Evolutionary conservation across 164 flowering plant genomes (phyloP), one percentile per base, ranked within the genome.

Genomic region (Berberis thunbergii): DNA sequence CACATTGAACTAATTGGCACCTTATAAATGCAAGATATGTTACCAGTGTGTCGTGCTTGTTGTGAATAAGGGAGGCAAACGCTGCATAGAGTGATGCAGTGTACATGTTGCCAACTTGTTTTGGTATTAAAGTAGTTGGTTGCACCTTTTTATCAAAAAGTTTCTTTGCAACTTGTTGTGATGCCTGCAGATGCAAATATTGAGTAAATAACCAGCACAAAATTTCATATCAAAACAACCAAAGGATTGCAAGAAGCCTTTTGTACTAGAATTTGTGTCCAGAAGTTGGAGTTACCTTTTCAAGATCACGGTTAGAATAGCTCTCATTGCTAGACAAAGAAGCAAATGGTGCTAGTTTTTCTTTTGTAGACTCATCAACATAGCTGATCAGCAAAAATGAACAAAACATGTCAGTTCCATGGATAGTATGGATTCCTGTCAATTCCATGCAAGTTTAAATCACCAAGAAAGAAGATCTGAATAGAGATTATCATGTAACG

Each of bases 101-200:
- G 83, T 95, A 89, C 96, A 88, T 91, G 85, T 95, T 95, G 50
- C 98, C 99, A 38, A 95, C 89, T 95, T 91, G 94, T 69, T 95
- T 95, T 26, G 97, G 99, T 45, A 95, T 44, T 75, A 91, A 76
- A 59, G 99, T 95, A 48, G 88, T 72, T 45, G 99, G 97, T 64
- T 84, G 88, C 57, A 95, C 92, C 80, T 89, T 95, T 0, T 64
- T 76, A 74, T 89, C 92, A 70, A 88, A 95, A 1, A 84, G 62
- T 39, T 76, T 73, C 75, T 89, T 95, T 12, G 97, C 87, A 56
- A 86, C 87, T 78, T 81, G 92, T 71, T 91, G 97, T 62, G 96
- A 69, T 67, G 76, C 84, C 97, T 95, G 81, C 55, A 61, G 11
- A 65, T 49, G 38, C 56, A 67, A 3, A 44, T 2, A 66, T 39